Base-by-base conservation (phyloP, 2,329 filamentous ascomycete species). In the Malbranchea zuffiana region DNA sequence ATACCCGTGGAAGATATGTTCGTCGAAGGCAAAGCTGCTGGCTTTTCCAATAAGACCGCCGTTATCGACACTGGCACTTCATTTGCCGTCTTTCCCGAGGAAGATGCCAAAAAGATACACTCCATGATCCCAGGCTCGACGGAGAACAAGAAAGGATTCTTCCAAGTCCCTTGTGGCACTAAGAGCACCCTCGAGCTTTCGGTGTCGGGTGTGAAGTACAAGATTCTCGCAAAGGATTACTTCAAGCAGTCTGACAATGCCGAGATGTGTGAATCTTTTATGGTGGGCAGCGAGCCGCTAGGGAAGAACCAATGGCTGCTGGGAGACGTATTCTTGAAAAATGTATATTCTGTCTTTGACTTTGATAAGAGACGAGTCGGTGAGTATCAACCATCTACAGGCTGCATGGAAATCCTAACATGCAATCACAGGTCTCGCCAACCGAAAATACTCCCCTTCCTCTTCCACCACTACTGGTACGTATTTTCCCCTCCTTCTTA, bases 31-130 rank as follows among this genome's bases (percentile, higher is more conserved):
- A 67, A 71, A 28, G 62, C 67, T 6, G 68, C 71, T 8, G 66
- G 69, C n/a, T 63, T 78, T 6, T 54, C 50, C 1, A 60, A 57
- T 23, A 74, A 70, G 32, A 65, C 67, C 1, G 82, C 79, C 20
- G 84, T 86, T 53, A 78, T 93, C 47, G 86, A 93, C 57, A 86
- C 82, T 0, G 85, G 85, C 33, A 90, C 85, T 0, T 82, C 79
- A 0, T 90, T 80, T 54, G 72, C 85, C 18, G 77, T 93, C 45
- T 74, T 82, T 4, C 82, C 84, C 1, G 59, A 68, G 1, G 62
- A 63, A 2, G 78, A 86, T 49, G 81, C 84, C 1, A 66, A 71
- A 29, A 66, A 69, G 6, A 53, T 94, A 5, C 83, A 92, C 59
- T 63, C 67, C 20, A 59, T 75, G 19, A 76, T 94, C 23, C 72